Base-by-base conservation (phyloP, 2,329 filamentous ascomycete species). In the Nothomitra cinnamomea region DNA sequence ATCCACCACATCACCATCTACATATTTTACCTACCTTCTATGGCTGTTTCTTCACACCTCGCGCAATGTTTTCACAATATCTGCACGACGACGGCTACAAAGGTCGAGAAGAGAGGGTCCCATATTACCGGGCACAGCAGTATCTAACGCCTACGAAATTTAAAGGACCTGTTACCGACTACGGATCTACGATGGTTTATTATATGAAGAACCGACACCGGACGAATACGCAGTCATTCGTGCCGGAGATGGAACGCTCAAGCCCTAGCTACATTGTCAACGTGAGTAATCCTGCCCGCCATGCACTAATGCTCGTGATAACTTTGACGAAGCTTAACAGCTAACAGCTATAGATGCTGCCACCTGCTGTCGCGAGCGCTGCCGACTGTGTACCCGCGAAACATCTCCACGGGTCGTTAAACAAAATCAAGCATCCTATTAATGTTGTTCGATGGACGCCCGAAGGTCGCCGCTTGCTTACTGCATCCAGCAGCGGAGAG, bases 401-500 rank as follows among this genome's bases (percentile, higher is more conserved):
- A 62, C 89, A 95, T 65, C 77, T 98, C 41, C 92, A 98, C 65
- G 94, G 92, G n/a, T 96, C 92, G 0, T 78, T 96, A 5, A 96
- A 96, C 71, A 98, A 98, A 65, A 89, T 94, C 63, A 94, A 95
- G 64, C 92, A 96, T 61, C 92, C 92, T 1, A 86, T 98, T 63
- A 96, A 95, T 58, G 87, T 96, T 7, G 90, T 98, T 41, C 80
- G 87, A 66, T 98, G 92, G 92, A 98, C 94, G 15, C 92, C 92
- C 5, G 92, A 98, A 67, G 92, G 92, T 25, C 82, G 92, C 57
- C 77, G 92, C 60, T 72, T 98, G 54, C 75, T 98, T 64, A 96
- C 92, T 0, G 92, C 88, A 21, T 94, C 89, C 0, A 94, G 88
- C 60, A 96, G 90, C 65, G 92, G 92, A 63, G 92, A 98, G 66